These are phyloP conservation scores for Ambrosiella beaveri DNA, from an alignment of 2,329 filamentous ascomycete genomes.

Conservation along the genomic window DNA sequence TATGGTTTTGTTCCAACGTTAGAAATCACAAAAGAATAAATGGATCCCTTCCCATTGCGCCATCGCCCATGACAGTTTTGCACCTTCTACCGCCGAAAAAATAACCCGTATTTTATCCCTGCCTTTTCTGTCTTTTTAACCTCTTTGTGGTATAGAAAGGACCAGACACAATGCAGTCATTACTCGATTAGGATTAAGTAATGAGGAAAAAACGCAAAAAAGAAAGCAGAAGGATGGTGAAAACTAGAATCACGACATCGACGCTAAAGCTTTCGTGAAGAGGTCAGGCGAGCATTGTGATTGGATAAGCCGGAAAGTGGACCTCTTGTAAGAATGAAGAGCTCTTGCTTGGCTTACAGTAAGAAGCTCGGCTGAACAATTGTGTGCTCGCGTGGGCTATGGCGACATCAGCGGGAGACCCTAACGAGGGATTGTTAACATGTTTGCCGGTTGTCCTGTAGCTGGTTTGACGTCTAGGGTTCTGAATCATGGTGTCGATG, in stretches of 20 bases:
- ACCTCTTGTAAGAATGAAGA: background rate
- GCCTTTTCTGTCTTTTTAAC: background rate
- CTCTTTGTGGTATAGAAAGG: background rate
- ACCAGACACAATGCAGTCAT: background rate
- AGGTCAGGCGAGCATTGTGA: constrained; percentile 20
- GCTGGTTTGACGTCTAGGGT: too few species aligned
- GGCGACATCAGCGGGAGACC: too few species aligned
- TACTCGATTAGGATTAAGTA: background rate
- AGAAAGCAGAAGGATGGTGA: background rate
- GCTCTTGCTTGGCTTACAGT: too few species aligned
- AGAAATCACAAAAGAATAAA: background rate
- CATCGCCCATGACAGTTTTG: constrained; percentile 12
- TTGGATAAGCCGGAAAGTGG: background rate
- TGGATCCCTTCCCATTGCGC: constrained; percentile 7
- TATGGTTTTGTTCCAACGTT: background rate
- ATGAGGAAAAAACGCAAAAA: background rate
- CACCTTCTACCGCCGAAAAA: background rate
- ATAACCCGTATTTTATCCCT: background rate
- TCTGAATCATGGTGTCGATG: too few species aligned
- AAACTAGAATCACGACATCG: constrained; percentile 30
- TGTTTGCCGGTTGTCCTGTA: too few species aligned
- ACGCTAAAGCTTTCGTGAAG: constrained; percentile 33
- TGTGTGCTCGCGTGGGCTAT: too few species aligned
- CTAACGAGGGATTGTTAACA: too few species aligned
- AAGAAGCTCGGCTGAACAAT: too few species aligned